Evolutionary conservation across 2,329 filamentous ascomycete genomes (phyloP), one percentile per base, ranked within the genome.

Genomic region (Aspergillus fumigatiaffinis): DNA sequence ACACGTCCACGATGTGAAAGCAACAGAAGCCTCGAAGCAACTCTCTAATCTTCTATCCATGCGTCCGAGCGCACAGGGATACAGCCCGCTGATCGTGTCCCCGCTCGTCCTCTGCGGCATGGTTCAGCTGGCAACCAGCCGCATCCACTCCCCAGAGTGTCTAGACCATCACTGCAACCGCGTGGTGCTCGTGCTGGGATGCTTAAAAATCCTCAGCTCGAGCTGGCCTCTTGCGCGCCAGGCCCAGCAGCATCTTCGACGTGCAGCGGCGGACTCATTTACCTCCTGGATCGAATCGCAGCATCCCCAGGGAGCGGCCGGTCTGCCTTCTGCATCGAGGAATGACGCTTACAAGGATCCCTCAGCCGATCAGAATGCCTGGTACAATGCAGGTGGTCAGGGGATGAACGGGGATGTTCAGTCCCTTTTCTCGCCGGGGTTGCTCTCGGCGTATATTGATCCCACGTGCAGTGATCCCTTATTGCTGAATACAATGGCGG

Each of bases 91-190:
- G 32, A 61, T 68, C 14, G 66, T 73, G 12, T 63, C 66, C 2
- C 63, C 64, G 1, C 47, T 72, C 26, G 60, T 65, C 5, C 60
- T 74, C 3, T 73, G 69, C 44, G 72, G 72, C 1, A 66, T 73
- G 60, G 66, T 73, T 28, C 72, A 74, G 56, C 66, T 74, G 3
- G 69, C 70, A 4, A 73, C 71, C 0, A 66, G 63, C 14, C 64
- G 63, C 6, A 70, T 64, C n/a, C 72, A 74, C 51, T 68, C 67
- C 2, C 63, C 68, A 21, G 71, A 73, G n/a, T 74, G 72, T 48
- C 70, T 70, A n/a, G 72, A 74, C 28, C 72, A 74, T 32, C 72
- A 74, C 50, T 70, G 66, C 26, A 74, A 74, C 48, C 67, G 72
- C n/a, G 69, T 74, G 3, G 68, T 68, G 9, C 66, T 74, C 3